These are phyloP conservation scores for Suillus brevipes DNA, from an alignment of 768 basidiomycete genomes.

Conservation along the genomic window DNA sequence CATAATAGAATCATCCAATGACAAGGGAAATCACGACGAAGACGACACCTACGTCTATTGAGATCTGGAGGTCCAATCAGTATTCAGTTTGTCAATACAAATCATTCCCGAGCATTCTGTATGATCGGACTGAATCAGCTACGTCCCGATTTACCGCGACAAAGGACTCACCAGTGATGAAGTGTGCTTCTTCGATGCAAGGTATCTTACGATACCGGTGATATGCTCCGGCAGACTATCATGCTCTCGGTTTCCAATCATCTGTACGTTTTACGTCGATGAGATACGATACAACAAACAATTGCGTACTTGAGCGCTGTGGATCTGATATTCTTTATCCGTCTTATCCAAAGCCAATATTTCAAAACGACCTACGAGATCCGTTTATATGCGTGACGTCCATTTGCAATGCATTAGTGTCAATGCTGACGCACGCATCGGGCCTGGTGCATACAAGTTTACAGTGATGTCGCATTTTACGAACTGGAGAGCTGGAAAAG, in stretches of 20 bases:
- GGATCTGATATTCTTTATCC: not conserved
- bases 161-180: conserved; percentile 25
- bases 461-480: conserved; percentile 30
- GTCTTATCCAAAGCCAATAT: not conserved
- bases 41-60: conserved; percentile 9
- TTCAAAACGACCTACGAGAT: not conserved
- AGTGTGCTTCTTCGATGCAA: conserved; percentile 26
- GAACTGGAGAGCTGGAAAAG: conserved; percentile 22
- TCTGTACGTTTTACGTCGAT: not conserved
- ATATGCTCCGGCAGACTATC: conserved; percentile 21
- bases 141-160: not conserved
- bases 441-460: conserved; percentile 36
- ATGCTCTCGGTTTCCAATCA: not conserved
- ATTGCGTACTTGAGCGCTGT: not conserved
- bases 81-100: not conserved
- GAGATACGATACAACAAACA: not conserved
- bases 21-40: not conserved
- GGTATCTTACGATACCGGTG: conserved; percentile 25
- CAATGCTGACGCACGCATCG: conserved; percentile 12
- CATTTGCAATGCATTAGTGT: not conserved
- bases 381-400: not conserved
- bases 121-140: not conserved
- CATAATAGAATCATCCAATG: not conserved
- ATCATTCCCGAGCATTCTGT: not conserved
- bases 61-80: conserved; percentile 4